These are phyloP conservation scores for Alloteropsis semialata DNA, from an alignment of 176 grass and related monocot genomes.

Conservation along the genomic window DNA sequence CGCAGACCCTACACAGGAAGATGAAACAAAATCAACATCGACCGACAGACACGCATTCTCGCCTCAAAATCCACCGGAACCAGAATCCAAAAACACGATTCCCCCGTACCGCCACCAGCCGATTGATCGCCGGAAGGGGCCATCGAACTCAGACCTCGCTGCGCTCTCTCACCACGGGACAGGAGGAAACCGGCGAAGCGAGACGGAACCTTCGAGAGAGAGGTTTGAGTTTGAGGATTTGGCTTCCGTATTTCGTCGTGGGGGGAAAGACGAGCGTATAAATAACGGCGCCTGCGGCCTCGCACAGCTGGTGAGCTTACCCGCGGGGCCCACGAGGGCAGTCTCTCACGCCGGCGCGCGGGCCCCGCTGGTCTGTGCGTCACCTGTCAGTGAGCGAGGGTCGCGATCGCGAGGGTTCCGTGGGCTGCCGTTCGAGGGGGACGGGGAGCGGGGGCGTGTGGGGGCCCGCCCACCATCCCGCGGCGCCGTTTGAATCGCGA, in stretches of 20 bases:
- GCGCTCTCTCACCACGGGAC: background rate
- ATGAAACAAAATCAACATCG: background rate
- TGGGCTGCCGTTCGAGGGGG: background rate
- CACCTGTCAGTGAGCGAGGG: background rate
- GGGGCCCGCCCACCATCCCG: background rate
- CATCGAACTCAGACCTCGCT: slow-evolving; percentile 12
- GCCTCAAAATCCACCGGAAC: background rate
- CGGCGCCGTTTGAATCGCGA: slow-evolving; percentile 37
- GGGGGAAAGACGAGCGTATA: background rate
- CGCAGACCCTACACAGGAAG: slow-evolving; percentile 8
- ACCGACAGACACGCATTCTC: background rate
- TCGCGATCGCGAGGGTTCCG: accelerated
- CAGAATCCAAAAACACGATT: background rate
- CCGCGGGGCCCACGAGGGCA: background rate
- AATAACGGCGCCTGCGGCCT: background rate
- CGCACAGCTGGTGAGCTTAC: background rate
- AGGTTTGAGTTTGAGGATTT: background rate
- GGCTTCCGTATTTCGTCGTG: background rate
- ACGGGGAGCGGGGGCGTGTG: background rate
- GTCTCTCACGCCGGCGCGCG: background rate
- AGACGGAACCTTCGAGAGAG: background rate
- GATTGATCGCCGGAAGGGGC: slow-evolving; percentile 30
- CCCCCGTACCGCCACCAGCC: background rate
- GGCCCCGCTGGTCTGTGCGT: accelerated
- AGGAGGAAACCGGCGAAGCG: background rate